Percentiles rank a stretch among this genome's conserved stretches.
Conservation (phyloP, 371 early-diverging fungal genomes). For the Smittium mucronatum region DNA sequence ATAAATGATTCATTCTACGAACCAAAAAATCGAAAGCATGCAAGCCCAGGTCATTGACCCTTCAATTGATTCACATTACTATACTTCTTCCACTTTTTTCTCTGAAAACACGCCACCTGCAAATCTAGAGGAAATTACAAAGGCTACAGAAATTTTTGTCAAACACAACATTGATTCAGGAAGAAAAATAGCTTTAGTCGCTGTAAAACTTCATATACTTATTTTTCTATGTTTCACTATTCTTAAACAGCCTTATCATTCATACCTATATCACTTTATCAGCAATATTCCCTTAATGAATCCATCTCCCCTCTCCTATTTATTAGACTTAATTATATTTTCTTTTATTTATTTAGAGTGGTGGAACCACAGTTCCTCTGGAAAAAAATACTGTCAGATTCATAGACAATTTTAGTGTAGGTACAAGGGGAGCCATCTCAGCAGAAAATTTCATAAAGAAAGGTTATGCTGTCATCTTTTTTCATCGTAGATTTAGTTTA, state of each 20-base stretch:
- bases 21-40: neutral
- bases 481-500: conserved; percentile 85
- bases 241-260: too few species aligned
- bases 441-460: conserved; percentile 84
- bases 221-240: too few species aligned
- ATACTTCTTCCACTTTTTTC: conserved; percentile 72
- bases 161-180: conserved; percentile 37
- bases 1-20: too few species aligned
- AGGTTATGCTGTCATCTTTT: conserved; percentile 90
- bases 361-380: conserved; percentile 93
- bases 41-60: neutral
- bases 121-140: conserved; percentile 48
- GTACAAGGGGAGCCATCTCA: conserved; percentile 89
- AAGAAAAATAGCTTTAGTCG: conserved; percentile 39
- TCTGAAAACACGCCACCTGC: conserved; percentile 57
- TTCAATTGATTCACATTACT: conserved; percentile 12
- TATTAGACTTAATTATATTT: conserved; percentile 5
- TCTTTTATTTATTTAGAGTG: conserved; percentile 38
- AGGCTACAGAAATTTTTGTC: conserved; percentile 53
- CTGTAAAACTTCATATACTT: too few species aligned
- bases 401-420: conserved; percentile 95
- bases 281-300: too few species aligned
- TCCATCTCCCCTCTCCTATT: too few species aligned
- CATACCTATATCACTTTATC: too few species aligned
- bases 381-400: conserved; percentile 96